Base-by-base conservation (phyloP, 331 rosid species). In the Pyracantha coccinea region DNA sequence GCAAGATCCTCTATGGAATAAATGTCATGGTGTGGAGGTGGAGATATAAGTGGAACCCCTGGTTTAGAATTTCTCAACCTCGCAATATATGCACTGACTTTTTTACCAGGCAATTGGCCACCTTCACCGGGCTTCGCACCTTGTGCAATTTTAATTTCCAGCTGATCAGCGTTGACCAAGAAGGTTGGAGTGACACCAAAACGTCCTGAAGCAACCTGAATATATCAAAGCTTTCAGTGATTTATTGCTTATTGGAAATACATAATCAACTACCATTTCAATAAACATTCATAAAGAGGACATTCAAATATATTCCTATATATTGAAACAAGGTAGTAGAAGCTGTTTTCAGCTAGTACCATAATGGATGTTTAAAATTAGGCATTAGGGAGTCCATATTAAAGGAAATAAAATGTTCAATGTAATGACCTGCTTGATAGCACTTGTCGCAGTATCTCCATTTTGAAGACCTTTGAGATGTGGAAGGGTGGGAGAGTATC, bases 91-190 rank as follows among this genome's bases (percentile, higher is more conserved):
- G 96, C 96, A 86, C 99, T 94, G 75, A 94, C 99, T 94, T 94
- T 94, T 87, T 91, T 94, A 44, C 99, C 99, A 75, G 99, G 99
- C 82, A 92, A 83, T 71, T 94, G 99, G 50, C 99, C 99, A 69
- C 99, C 99, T 90, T 94, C 99, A 62, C 99, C 99, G 59, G 99
- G 99, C 85, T 94, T 94, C 41, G 99, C 99, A 65, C 99, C 99
- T 89, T 95, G 99, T 68, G 99, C 99, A 85, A 95, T 95, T 85
- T 95, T 95, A 59, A 95, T 95, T 86, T 95, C 99, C 74, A 95
- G 63, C 77, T 95, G 99, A 85, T 89, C 97, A 32, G 99, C 99
- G 83, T 95, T 95, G 85, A 88, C 99, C 88, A 95, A 88, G 87
- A 95, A 95, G 52, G 97, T 95, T 58, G 99, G 97, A 85, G 99